Percentiles rank a stretch among this genome's conserved stretches.
Evolutionary conservation across 2,329 filamentous ascomycete genomes (phyloP).

Genomic region (Talaromyces amestolkiae): DNA sequence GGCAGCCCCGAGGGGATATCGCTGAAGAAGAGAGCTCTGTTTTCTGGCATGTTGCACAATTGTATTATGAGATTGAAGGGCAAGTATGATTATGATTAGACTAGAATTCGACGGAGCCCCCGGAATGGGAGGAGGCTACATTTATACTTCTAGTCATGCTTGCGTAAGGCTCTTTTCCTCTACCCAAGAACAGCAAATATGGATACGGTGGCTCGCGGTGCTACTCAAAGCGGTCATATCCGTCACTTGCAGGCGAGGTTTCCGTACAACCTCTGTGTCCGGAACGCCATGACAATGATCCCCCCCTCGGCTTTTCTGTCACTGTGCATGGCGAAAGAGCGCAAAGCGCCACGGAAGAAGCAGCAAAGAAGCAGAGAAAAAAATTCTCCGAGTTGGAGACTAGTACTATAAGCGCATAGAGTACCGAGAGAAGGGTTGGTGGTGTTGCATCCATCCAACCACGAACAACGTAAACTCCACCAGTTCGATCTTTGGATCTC

Average conservation of each 20-base stretch:
- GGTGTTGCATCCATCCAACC: not conserved
- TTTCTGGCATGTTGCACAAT: conserved; percentile 40
- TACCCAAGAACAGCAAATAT: not conserved
- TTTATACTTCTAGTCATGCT: not conserved
- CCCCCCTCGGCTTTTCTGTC: not conserved
- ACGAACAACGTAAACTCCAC: not conserved
- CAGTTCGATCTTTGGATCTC: not conserved
- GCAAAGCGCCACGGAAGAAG: not conserved
- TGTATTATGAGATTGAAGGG: not conserved
- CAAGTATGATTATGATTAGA: not conserved
- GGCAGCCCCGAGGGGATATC: conserved; percentile 65
- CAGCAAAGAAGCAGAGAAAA: not conserved
- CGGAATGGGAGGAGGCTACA: not conserved
- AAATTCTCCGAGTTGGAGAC: conserved; percentile 3
- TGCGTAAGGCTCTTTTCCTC: not conserved
- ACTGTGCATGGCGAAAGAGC: not conserved
- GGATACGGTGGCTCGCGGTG: not conserved
- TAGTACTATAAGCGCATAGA: conserved; percentile 15
- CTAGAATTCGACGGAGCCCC: not conserved
- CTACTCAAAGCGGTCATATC: not conserved
- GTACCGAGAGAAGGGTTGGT: not conserved
- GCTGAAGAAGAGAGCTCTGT: conserved; percentile 76
- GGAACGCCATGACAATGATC: not conserved
- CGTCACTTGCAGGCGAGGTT: not conserved
- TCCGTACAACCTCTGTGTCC: not conserved